Conservation (phyloP, 306 rosid genomes). For the Malus fusca region DNA sequence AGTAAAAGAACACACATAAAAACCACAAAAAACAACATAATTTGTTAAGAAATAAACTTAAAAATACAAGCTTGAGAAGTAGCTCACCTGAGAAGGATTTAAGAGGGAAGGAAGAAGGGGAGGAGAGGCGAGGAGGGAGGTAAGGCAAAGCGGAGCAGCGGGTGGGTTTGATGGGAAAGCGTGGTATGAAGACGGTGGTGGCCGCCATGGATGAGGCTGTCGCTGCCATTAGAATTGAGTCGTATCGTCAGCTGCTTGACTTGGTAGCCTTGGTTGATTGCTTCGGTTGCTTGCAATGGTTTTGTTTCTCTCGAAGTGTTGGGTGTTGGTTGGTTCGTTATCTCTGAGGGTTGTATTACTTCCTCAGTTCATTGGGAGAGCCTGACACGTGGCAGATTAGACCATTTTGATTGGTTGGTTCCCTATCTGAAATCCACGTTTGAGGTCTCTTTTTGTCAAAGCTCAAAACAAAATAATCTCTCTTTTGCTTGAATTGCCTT, state of each 20-base stretch:
- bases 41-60: neutral
- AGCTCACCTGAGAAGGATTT: slow-evolving; percentile 45
- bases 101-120: slow-evolving; percentile 35
- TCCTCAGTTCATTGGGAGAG: neutral
- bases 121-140: slow-evolving; percentile 67
- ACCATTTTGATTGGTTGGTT: slow-evolving; percentile 44
- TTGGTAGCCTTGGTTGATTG: slow-evolving; percentile 11
- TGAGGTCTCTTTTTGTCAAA: slow-evolving; percentile 9
- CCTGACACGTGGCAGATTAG: slow-evolving; percentile 45
- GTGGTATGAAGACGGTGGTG: slow-evolving; percentile 47
- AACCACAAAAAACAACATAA: neutral
- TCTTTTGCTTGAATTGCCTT: neutral
- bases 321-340: slow-evolving; percentile 30
- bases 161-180: slow-evolving; percentile 28
- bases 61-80: neutral
- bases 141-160: slow-evolving; percentile 62
- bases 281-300: neutral
- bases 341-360: slow-evolving; percentile 13
- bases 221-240: slow-evolving; percentile 42
- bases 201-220: slow-evolving; percentile 45
- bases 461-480: neutral
- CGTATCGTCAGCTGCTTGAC: slow-evolving; percentile 8
- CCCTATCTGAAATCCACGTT: slow-evolving; percentile 62
- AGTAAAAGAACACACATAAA: neutral
- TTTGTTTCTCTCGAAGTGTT: slow-evolving; percentile 2